Conservation (phyloP, 129 eudicot species). For the Arctium lappa region DNA sequence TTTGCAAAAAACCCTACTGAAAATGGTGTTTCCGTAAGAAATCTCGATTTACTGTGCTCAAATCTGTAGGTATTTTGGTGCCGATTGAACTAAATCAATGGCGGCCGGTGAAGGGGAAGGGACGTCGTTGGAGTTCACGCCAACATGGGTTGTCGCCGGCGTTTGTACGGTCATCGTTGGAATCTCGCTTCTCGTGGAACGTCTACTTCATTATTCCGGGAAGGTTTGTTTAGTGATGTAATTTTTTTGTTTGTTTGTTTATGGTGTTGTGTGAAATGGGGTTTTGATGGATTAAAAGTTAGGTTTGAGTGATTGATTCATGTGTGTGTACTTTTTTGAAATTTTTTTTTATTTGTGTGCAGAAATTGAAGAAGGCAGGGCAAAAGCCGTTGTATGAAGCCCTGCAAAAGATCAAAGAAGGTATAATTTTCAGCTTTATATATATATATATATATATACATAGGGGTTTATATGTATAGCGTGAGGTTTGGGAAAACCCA, state of each 20-base stretch:
- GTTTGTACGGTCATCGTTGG: slow-evolving; percentile 66
- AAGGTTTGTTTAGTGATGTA: slow-evolving; percentile 32
- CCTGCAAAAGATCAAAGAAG: slow-evolving; percentile 69
- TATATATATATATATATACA: neutral
- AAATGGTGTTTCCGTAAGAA: neutral
- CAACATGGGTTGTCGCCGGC: slow-evolving; percentile 74
- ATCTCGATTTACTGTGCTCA: neutral
- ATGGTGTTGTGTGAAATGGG: neutral
- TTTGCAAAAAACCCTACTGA: neutral
- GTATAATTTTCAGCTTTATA: slow-evolving; percentile 19
- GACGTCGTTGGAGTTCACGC: slow-evolving; percentile 54
- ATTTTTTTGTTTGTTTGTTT: neutral
- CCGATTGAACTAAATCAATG: slow-evolving; percentile 29
- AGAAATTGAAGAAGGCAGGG: slow-evolving; percentile 49
- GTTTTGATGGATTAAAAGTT: neutral
- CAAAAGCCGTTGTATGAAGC: slow-evolving; percentile 70
- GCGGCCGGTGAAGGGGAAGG: slow-evolving; percentile 59
- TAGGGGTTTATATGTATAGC: neutral
- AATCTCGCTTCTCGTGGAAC: slow-evolving; percentile 57
- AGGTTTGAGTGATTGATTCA: neutral
- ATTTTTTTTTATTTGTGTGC: neutral
- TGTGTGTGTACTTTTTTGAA: neutral
- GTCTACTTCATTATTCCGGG: slow-evolving; percentile 60
- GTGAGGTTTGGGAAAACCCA: neutral
- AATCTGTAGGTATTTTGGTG: slow-evolving; percentile 1